phyloP scores from a whole-genome alignment of 345 rosid genomes.

The Lenwebbia sp. region DNA sequence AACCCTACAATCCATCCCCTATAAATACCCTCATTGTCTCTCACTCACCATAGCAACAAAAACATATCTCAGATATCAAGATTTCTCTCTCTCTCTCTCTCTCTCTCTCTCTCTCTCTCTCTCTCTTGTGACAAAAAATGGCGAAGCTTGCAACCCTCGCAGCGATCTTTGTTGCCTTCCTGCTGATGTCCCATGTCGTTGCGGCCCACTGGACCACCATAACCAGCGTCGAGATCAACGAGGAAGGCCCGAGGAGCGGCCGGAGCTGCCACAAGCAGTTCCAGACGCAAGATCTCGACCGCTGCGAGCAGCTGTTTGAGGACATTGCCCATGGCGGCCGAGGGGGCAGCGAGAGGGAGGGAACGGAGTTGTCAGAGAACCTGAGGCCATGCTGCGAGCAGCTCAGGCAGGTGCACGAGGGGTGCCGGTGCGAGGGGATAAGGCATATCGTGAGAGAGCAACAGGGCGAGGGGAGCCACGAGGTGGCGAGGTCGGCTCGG shows the following conservation, averaged over 20 bases:
- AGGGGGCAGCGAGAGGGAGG: background rate
- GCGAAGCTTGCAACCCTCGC: background rate
- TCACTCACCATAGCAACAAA: background rate
- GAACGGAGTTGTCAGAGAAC: background rate
- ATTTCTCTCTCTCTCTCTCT: background rate
- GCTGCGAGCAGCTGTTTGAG: background rate
- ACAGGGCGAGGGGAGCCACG: background rate
- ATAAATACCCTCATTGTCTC: background rate
- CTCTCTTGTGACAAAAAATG: background rate
- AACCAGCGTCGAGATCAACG: background rate
- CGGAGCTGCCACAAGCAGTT: background rate
- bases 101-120: background rate
- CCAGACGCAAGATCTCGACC: background rate
- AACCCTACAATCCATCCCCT: background rate
- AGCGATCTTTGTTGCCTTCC: background rate
- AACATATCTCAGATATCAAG: background rate
- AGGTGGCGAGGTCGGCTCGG: background rate
- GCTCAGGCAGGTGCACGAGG: constrained; percentile 1
- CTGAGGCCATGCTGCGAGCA: constrained; percentile 1
- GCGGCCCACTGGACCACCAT: background rate
- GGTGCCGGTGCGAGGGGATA: constrained; percentile 6
- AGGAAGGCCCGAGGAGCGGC: background rate
- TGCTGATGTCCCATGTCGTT: background rate
- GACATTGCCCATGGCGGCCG: background rate
- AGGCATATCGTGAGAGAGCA: background rate